Evolutionary conservation across 352 stramenopile species (phyloP), one percentile per base, ranked within the genome.

Genomic region (Phytopythium litorale): DNA sequence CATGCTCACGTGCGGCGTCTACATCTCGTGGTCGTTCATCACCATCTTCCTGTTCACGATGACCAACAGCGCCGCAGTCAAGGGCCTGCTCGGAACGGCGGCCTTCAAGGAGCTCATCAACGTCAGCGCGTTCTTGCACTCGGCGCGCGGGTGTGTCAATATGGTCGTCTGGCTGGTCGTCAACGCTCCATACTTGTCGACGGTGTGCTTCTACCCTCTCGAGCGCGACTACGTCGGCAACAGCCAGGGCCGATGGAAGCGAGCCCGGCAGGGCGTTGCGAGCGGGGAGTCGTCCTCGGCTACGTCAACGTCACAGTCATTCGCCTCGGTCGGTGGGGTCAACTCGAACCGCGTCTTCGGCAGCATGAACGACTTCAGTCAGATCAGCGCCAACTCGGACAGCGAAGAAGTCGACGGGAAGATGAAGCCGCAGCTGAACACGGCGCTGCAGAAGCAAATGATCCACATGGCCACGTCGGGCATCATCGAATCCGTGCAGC

Each of bases 381-480:
- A 25, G 13, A n/a, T 37, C 21, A 43, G 49, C 0, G 56, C 38
- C 33, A 51, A 28, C 11, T 61, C 18, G 2, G 30, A 60, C 21
- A 55, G 28, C 37, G 52, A 76, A 16, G 65, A 84, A 25, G 51
- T 68, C 8, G 71, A 67, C 8, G 40, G 68, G 8, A 40, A 88
- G 2, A 83, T 93, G 56, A 90, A 92, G 28, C 89, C 88, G 6
- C 84, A 97, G 58, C 75, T 97, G 6, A 97, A 97, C 67, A 73
- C 79, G 4, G 89, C 87, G 1, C 69, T 97, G 30, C 75, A 86
- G 25, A 81, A 75, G 38, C 86, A 97, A 61, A 93, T 97, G 73
- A 91, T 97, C 59, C 82, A 92, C 53, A 93, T 96, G 81, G 87
- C 89, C 3, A 97, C 88, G 19, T 88, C 82, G 0, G 89, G 89